A percentile compares a stretch with the other conserved stretches of the same genome.
phyloP scores from a whole-genome alignment of 208 protist genomes.

The Herpetomonas muscarum region DNA sequence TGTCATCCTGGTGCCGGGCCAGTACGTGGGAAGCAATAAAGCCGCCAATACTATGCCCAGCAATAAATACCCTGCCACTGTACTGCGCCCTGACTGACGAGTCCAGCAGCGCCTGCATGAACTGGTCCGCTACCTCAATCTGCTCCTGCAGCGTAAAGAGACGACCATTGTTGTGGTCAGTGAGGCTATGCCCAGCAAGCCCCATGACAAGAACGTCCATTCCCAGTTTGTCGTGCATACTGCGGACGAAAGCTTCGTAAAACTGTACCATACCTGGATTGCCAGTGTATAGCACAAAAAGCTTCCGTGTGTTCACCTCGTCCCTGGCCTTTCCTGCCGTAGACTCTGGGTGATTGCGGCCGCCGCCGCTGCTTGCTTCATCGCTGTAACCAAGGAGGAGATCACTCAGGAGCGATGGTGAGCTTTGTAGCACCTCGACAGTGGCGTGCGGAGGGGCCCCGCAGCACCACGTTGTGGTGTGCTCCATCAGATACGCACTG shows the following conservation, averaged over 20 bases:
- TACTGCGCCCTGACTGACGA: slow-evolving; percentile 24
- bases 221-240: slow-evolving; percentile 11
- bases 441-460: slow-evolving; percentile 18
- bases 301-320: slow-evolving; percentile 14
- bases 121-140: slow-evolving; percentile 53
- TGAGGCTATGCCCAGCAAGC: slow-evolving; percentile 61
- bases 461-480: slow-evolving; percentile 33
- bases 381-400: too few species aligned
- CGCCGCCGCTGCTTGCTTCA: slow-evolving; percentile 9
- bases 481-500: neutral
- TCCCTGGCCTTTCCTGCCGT: neutral
- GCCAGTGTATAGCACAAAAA: slow-evolving; percentile 69
- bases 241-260: slow-evolving; percentile 51
- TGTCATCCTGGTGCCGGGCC: slow-evolving; percentile 20
- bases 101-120: slow-evolving; percentile 25
- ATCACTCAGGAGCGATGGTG: slow-evolving; percentile 35
- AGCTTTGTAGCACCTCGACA: slow-evolving; percentile 66
- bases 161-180: slow-evolving; percentile 47
- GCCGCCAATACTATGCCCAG: slow-evolving; percentile 79
- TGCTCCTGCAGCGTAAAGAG: slow-evolving; percentile 71
- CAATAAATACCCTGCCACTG: slow-evolving; percentile 44
- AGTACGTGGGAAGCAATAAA: slow-evolving; percentile 65
- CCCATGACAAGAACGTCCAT: slow-evolving; percentile 79
- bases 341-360: slow-evolving; percentile 9
- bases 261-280: slow-evolving; percentile 73